Conservation (phyloP, 768 basidiomycete genomes). For the Tubosaeta sp. region DNA sequence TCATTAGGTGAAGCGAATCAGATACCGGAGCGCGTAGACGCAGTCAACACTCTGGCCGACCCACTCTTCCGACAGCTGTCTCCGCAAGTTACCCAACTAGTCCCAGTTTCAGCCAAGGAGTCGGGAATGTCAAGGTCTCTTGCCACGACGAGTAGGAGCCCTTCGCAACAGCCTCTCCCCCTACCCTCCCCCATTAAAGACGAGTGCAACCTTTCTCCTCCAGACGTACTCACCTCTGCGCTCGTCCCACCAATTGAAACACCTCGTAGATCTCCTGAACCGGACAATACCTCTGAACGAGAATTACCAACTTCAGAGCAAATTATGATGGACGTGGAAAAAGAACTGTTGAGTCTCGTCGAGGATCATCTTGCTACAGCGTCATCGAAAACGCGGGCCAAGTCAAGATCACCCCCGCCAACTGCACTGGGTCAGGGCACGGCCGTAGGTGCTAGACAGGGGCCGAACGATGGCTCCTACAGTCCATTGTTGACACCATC, state of each 20-base stretch:
- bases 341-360: conserved; percentile 66
- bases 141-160: conserved; percentile 5
- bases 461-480: conserved; percentile 1
- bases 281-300: conserved; percentile 1
- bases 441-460: neutral
- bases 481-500: neutral
- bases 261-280: conserved; percentile 8
- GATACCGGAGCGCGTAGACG: neutral
- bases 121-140: neutral
- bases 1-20: neutral
- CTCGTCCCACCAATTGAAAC: conserved; percentile 3
- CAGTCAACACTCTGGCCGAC: neutral
- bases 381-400: neutral
- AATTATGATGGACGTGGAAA: conserved; percentile 45
- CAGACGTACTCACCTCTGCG: neutral
- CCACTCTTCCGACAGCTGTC: conserved; percentile 1
- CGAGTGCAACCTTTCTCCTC: neutral
- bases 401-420: neutral
- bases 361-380: conserved; percentile 40
- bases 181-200: conserved; percentile 1
- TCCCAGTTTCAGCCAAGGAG: neutral
- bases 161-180: conserved; percentile 13
- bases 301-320: conserved; percentile 7
- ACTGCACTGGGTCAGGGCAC: neutral
- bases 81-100: conserved; percentile 2